These are phyloP conservation scores for Tephrocybe sp. DNA, from an alignment of 768 basidiomycete genomes.

Conservation along the genomic window DNA sequence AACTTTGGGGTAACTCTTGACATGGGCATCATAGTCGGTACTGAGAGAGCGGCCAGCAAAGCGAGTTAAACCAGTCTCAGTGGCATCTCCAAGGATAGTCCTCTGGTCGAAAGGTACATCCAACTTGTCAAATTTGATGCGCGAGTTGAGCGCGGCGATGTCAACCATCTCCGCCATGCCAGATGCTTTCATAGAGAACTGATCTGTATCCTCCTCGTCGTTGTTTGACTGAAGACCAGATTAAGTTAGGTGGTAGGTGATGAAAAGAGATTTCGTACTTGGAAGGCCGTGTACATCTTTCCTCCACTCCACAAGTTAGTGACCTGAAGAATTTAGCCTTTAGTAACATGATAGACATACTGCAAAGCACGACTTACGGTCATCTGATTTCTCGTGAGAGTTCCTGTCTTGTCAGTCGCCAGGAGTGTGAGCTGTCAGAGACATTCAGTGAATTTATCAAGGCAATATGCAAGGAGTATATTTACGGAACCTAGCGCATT, in stretches of 20 bases:
- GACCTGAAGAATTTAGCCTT: constrained; percentile 32
- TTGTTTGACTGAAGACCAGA: constrained; percentile 53
- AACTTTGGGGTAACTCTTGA: constrained; percentile 53
- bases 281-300: constrained; percentile 66
- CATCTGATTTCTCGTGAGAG: constrained; percentile 72
- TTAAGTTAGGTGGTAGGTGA: not conserved
- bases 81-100: constrained; percentile 69
- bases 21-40: constrained; percentile 52
- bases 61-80: constrained; percentile 69
- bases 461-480: not conserved
- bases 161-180: constrained; percentile 71
- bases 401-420: constrained; percentile 75
- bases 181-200: constrained; percentile 49
- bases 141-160: constrained; percentile 64
- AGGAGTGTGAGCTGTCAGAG: constrained; percentile 56
- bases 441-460: constrained; percentile 8
- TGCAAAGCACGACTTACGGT: constrained; percentile 37
- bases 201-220: constrained; percentile 51
- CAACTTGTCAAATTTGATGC: constrained; percentile 66
- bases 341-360: not conserved
- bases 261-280: constrained; percentile 30
- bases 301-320: constrained; percentile 67
- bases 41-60: constrained; percentile 59
- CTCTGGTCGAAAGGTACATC: constrained; percentile 65
- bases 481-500: constrained; percentile 45